phyloP scores from a whole-genome alignment of 192 early-diverging fungal species.

The Pilaira anomala region DNA sequence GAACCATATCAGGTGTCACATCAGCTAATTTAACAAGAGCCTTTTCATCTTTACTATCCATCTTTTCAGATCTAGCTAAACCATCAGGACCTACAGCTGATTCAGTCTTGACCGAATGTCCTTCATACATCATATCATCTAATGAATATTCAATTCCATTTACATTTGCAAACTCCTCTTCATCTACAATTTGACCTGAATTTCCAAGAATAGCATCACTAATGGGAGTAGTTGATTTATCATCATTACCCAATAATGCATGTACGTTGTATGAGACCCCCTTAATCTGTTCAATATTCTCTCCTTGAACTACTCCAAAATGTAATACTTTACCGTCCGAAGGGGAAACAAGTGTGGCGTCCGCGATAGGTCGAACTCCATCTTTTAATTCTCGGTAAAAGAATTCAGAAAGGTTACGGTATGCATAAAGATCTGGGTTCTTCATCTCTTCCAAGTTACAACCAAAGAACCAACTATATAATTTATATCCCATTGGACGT shows the following conservation, averaged over 20 bases:
- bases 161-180: conserved; percentile 83
- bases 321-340: conserved; percentile 90
- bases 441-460: conserved; percentile 95
- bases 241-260: conserved; percentile 63
- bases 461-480: conserved; percentile 84
- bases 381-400: conserved; percentile 90
- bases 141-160: conserved; percentile 85
- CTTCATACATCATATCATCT: conserved; percentile 63
- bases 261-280: conserved; percentile 89
- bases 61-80: conserved; percentile 27
- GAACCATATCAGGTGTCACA: conserved; percentile 16
- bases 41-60: conserved; percentile 21
- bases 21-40: conserved; percentile 22
- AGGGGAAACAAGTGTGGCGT: conserved; percentile 74
- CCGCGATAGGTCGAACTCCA: conserved; percentile 67
- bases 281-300: conserved; percentile 90
- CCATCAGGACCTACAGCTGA: conserved; percentile 42
- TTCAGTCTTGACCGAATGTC: conserved; percentile 28
- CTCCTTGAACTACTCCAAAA: conserved; percentile 78
- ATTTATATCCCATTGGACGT: conserved; percentile 67
- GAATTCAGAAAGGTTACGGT: conserved; percentile 85
- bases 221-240: conserved; percentile 42
- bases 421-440: conserved; percentile 71
- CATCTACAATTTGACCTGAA: conserved; percentile 50
- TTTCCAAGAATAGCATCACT: conserved; percentile 2